These are phyloP conservation scores for Stereocaulon alpinum DNA, from an alignment of 495 filamentous ascomycete genomes.

Conservation along the genomic window DNA sequence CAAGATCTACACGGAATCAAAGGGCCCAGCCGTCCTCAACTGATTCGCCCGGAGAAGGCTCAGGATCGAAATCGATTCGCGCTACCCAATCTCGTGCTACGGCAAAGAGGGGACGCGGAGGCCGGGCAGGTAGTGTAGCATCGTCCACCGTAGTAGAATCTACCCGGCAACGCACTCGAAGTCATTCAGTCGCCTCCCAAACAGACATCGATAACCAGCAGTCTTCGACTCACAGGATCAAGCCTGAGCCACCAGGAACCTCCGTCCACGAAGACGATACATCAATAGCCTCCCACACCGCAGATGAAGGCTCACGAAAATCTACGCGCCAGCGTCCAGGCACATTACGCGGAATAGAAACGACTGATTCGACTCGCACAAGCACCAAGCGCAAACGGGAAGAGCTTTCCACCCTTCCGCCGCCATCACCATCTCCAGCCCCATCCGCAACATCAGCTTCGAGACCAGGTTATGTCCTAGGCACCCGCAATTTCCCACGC, in stretches of 20 bases:
- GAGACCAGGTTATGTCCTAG: slow-evolving; percentile 48
- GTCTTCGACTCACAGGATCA: slow-evolving; percentile 41
- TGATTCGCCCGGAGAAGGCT: slow-evolving; percentile 6
- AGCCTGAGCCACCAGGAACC: slow-evolving; percentile 54
- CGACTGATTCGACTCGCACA: slow-evolving; percentile 35
- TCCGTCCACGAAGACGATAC: slow-evolving; percentile 34
- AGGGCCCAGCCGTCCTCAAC: slow-evolving; percentile 23
- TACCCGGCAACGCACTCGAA: slow-evolving; percentile 36
- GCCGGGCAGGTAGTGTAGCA: slow-evolving; percentile 41
- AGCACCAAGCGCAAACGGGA: slow-evolving; percentile 23
- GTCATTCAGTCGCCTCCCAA: slow-evolving; percentile 48
- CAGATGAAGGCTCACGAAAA: slow-evolving; percentile 20
- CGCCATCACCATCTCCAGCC: slow-evolving; percentile 8
- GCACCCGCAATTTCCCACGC: slow-evolving; percentile 66
- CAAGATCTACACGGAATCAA: slow-evolving; percentile 24
- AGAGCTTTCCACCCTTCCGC: slow-evolving; percentile 23
- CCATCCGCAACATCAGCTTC: slow-evolving; percentile 26
- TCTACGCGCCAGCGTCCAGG: slow-evolving; percentile 22
- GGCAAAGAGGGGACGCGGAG: slow-evolving; percentile 31
- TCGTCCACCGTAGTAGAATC: slow-evolving; percentile 36
- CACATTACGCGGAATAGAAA: slow-evolving; percentile 38
- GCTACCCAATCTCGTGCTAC: slow-evolving; percentile 25
- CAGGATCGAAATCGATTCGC: slow-evolving; percentile 22
- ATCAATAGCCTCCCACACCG: slow-evolving; percentile 17
- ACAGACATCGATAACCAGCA: slow-evolving; percentile 42